Base-by-base conservation (phyloP, 306 rosid species). In the Hippophae rhamnoides region DNA sequence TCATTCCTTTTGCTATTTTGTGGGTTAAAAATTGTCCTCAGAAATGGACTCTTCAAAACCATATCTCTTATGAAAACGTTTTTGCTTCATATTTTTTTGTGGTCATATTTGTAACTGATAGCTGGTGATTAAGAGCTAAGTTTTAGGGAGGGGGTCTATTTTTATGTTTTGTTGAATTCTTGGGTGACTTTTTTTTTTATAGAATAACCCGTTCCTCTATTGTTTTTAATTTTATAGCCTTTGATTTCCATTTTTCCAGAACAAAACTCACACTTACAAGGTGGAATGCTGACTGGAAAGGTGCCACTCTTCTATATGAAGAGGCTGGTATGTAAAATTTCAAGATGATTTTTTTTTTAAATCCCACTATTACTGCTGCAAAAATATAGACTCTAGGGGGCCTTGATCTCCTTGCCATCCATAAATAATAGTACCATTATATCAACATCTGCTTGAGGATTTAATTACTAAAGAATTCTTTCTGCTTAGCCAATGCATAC, bases 201-300 rank as follows among this genome's bases (percentile, higher is more conserved):
- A 31, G 38, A 4, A 31, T 31, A 18, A 41, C 48, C 10, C 64
- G 25, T 41, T 54, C 66, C 47, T 65, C 48, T 10, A 27, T 56
- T 60, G 56, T 25, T 25, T 40, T 73, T 56, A 47, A 54, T 53
- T 50, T 38, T 56, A 12, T 12, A 43, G 43, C 25, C 7, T 50
- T 69, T 55, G 26, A 7, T 44, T 38, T 45, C 9, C 38, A 23
- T 48, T 23, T 47, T 44, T 41, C 47, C 69, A 92, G 98, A 64
- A 92, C 98, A 46, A 83, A 67, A 75, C 98, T 87, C 52, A 85
- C 82, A 73, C 78, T 92, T 52, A 87, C 95, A 25, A 83, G 98
- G 68, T 92, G 98, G 98, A 87, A 54, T 78, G 95, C 96, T 41
- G 98, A 90, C 76, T 90, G 98, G 98, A 71, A 58, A 67, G 66